phyloP scores from a whole-genome alignment of 257 asterid species.

The Eucommia ulmoides region DNA sequence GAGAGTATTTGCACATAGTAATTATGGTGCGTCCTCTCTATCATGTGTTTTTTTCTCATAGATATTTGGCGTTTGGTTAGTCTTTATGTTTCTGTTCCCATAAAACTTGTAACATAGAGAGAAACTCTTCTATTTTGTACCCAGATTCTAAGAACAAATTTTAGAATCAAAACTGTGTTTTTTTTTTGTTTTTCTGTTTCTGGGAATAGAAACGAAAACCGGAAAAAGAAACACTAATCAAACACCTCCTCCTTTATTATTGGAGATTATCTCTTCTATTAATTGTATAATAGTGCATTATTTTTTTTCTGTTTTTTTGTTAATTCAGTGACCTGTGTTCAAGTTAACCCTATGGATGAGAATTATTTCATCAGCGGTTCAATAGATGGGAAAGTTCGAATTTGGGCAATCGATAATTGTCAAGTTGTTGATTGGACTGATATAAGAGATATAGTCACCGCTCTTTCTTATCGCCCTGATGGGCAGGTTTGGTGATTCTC shows the following conservation, averaged over 20 bases:
- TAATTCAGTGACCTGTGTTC: constrained; percentile 75
- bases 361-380: constrained; percentile 89
- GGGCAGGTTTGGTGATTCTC: constrained; percentile 9
- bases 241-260: no score
- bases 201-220: background rate
- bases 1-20: constrained; percentile 57
- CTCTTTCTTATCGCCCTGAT: constrained; percentile 76
- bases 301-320: constrained; percentile 8
- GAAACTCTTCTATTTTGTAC: no score
- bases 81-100: no score
- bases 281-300: no score
- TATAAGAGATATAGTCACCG: constrained; percentile 74
- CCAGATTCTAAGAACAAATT: no score
- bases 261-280: no score
- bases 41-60: constrained; percentile 1
- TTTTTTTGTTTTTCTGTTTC: background rate
- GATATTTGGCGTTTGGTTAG: no score
- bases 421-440: constrained; percentile 86
- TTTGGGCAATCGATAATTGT: constrained; percentile 54
- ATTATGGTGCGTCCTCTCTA: constrained; percentile 50
- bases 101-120: no score
- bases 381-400: constrained; percentile 87
- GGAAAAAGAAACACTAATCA: no score
- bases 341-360: constrained; percentile 62
- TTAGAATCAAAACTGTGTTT: no score